A percentile compares a stretch with the other conserved stretches of the same genome.
Evolutionary conservation across 2,329 filamentous ascomycete species (phyloP).

Genomic region (Venturiaceae sp.): DNA sequence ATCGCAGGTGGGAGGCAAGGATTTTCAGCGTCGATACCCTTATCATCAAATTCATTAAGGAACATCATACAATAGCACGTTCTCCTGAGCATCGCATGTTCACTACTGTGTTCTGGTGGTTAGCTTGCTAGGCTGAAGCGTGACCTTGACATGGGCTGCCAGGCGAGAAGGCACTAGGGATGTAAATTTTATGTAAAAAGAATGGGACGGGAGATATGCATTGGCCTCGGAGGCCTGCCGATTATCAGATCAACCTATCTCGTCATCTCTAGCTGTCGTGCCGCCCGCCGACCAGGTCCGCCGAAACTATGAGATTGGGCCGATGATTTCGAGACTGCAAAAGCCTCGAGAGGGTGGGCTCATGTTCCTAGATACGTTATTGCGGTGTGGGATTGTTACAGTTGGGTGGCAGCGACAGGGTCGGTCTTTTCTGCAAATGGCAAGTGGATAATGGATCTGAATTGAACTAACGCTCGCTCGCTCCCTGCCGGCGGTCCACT

Average conservation of each 20-base stretch:
- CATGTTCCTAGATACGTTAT: neutral
- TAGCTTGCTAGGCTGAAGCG: neutral
- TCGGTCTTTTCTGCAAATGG: neutral
- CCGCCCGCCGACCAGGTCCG: neutral
- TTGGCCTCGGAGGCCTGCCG: neutral
- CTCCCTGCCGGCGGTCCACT: too few species aligned
- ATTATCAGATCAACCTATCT: neutral
- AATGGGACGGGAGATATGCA: neutral
- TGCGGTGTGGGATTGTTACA: neutral
- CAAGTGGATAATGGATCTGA: too few species aligned
- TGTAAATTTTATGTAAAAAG: neutral
- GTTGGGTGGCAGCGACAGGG: neutral
- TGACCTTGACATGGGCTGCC: neutral
- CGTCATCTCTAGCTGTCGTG: neutral
- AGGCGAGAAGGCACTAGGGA: neutral
- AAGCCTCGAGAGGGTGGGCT: neutral
- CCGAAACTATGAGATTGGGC: neutral
- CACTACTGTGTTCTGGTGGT: neutral
- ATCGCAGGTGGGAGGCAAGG: neutral
- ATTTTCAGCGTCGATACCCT: conserved; percentile 2
- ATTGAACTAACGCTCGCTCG: too few species aligned
- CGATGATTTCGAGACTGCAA: neutral
- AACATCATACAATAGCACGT: neutral
- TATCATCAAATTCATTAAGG: neutral
- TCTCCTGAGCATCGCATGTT: neutral